phyloP scores from a whole-genome alignment of 2,329 filamentous ascomycete genomes.

The Bipolaris bicolor region DNA sequence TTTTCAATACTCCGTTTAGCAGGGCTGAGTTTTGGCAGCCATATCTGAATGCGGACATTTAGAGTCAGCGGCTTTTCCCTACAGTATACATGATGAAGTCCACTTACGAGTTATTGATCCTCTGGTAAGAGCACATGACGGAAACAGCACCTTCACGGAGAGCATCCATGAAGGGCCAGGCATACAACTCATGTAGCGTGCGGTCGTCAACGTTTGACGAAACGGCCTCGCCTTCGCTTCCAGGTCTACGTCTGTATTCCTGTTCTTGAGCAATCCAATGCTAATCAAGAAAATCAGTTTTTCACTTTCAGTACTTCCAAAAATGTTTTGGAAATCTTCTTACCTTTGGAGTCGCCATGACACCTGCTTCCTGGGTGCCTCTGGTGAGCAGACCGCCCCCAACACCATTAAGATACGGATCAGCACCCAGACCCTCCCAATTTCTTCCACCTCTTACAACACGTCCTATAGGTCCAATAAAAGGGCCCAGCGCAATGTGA shows the following conservation, averaged over 20 bases:
- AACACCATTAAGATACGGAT: slow-evolving; percentile 67
- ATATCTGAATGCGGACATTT: slow-evolving; percentile 13
- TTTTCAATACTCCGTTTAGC: slow-evolving; percentile 59
- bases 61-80: background rate
- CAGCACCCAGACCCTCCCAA: slow-evolving; percentile 74
- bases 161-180: slow-evolving; percentile 69
- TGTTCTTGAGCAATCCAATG: slow-evolving; percentile 60
- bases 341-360: slow-evolving; percentile 33
- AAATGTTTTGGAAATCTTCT: background rate
- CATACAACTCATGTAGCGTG: slow-evolving; percentile 69
- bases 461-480: slow-evolving; percentile 71
- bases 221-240: slow-evolving; percentile 59
- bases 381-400: slow-evolving; percentile 56
- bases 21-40: slow-evolving; percentile 48
- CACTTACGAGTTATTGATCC: slow-evolving; percentile 33
- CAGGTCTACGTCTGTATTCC: slow-evolving; percentile 53
- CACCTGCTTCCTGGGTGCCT: slow-evolving; percentile 63
- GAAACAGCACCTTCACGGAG: slow-evolving; percentile 63
- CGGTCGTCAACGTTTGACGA: slow-evolving; percentile 69
- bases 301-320: background rate
- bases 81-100: background rate
- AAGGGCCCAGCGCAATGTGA: slow-evolving; percentile 72
- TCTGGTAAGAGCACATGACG: slow-evolving; percentile 64
- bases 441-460: slow-evolving; percentile 74
- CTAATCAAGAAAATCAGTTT: slow-evolving; percentile 44